Conservation (phyloP, 2,329 filamentous ascomycete genomes). For the Fusarium buharicum region DNA sequence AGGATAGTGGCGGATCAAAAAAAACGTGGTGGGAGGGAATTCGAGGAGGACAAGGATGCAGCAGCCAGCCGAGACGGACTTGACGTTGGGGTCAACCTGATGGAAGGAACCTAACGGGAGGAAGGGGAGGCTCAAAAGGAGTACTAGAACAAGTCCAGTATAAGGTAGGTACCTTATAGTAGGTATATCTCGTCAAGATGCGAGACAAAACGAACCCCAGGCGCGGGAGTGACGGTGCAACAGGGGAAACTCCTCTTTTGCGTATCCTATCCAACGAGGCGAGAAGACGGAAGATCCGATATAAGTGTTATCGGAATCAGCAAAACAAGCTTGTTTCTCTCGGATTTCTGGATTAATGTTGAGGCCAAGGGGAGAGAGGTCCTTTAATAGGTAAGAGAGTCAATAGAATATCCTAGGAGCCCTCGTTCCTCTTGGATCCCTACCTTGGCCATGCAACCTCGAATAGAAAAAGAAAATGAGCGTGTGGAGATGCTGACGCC, state of each 20-base stretch:
- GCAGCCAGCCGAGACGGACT: constrained; percentile 38
- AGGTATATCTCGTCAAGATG: constrained; percentile 34
- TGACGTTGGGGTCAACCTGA: constrained; percentile 4
- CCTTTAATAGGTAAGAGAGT: constrained; percentile 36
- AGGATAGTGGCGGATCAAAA: constrained; percentile 20
- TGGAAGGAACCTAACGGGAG: constrained; percentile 4
- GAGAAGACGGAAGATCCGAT: constrained; percentile 23
- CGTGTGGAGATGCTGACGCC: constrained; percentile 10
- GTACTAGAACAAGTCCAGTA: background rate
- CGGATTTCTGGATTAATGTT: background rate
- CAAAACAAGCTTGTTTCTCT: constrained; percentile 1
- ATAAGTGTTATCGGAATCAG: background rate
- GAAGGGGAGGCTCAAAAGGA: constrained; percentile 20
- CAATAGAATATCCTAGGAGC: background rate
- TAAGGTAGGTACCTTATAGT: constrained; percentile 1
- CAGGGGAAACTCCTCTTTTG: constrained; percentile 25
- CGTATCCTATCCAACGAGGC: constrained; percentile 37
- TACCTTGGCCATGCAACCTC: background rate
- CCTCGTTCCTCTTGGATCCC: constrained; percentile 23
- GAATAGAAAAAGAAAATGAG: no score
- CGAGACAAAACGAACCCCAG: constrained; percentile 37
- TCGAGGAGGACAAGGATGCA: constrained; percentile 34
- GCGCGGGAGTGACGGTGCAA: constrained; percentile 44
- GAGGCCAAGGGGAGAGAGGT: constrained; percentile 1
- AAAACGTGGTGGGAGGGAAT: constrained; percentile 39